Base-by-base conservation (phyloP, 768 basidiomycete species). In the Lyophyllum semitale region DNA sequence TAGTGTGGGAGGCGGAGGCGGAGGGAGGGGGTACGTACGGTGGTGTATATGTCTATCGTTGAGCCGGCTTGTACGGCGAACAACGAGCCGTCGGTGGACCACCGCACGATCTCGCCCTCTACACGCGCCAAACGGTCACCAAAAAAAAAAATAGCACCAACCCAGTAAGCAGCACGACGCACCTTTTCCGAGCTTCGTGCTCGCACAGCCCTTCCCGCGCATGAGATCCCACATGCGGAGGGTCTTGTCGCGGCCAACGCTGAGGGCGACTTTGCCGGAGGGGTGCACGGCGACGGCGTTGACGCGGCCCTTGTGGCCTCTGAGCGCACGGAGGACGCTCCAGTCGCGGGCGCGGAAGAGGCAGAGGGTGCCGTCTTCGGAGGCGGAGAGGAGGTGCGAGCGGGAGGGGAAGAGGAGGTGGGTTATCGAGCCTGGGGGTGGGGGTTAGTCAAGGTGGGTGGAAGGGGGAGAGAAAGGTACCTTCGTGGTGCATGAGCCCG, bases 141-240 rank as follows among this genome's bases (percentile, higher is more conserved):
- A 37, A 58, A 12, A 54, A 33, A 44, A 4, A n/a, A 33, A 35
- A 40, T 22, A 2, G 12, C 3, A 17, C 18, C 20, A 32, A 26
- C 3, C 20, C 7, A 59, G 15, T 8, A 25, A 22, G 17, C 9
- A 42, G 33, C 17, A 54, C 1, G 13, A 67, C 79, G 51, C 56
- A 92, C 95, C 95, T 75, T 88, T 90, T 20, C 93, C 92, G 5
- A 99, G 71, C 67, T 95, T 95, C 43, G 84, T 89, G 68, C 94
- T 93, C 7, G 93, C 93, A 11, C 84, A 84, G 3, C 93, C 92
- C 68, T 89, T 89, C 0, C 96, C 96, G 42, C 95, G 78, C 92
- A 98, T 95, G 46, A 99, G 76, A 77, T 99, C 97, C 97, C 97
- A 99, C 95, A 99, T 97, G 40, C 95, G 82, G 55, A 98, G 61